Evolutionary conservation across 805 yeast species (phyloP).

Genomic region (Candida multigemmis): DNA sequence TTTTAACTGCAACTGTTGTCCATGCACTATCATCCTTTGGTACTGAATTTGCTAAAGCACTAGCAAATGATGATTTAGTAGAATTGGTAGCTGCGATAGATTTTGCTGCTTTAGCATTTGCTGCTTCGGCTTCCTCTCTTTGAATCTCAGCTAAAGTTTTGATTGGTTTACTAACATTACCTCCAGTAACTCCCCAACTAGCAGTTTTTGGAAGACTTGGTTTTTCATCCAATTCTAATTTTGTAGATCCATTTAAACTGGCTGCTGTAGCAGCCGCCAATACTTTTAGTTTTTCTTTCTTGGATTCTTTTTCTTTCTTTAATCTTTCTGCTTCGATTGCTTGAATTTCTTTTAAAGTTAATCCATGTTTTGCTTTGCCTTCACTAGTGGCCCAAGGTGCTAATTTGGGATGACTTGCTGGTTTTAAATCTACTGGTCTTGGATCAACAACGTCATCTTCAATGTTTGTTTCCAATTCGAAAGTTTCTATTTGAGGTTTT

Average conservation of each 20-base stretch:
- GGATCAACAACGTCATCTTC: conserved; percentile 3
- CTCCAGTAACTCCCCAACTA: conserved; percentile 30
- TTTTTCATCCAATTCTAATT: conserved; percentile 7
- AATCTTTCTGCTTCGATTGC: conserved; percentile 37
- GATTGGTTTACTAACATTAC: conserved; percentile 19
- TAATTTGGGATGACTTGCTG: conserved; percentile 10
- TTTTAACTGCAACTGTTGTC: conserved; percentile 37
- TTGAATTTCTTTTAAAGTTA: conserved; percentile 45
- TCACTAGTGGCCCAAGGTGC: conserved; percentile 50
- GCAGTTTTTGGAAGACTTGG: conserved; percentile 28
- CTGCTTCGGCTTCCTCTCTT: conserved; percentile 43
- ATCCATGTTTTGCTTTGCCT: conserved; percentile 20
- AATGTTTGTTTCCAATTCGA: conserved; percentile 1
- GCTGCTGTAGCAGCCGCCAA: conserved; percentile 12
- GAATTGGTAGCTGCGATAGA: conserved; percentile 2
- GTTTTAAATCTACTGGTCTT: conserved; percentile 7
- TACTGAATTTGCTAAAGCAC: conserved; percentile 18
- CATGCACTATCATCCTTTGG: conserved; percentile 25
- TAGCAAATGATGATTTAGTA: conserved; percentile 21
- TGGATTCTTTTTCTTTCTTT: conserved; percentile 25
- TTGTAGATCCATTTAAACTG: conserved; percentile 10
- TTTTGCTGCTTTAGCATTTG: conserved; percentile 11
- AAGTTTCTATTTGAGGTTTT: conserved; percentile 1
- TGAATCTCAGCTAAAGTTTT: conserved; percentile 56
- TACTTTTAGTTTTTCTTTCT: conserved; percentile 11